Percentiles rank a stretch among this genome's conserved stretches.
Evolutionary conservation across 768 basidiomycete species (phyloP).

Genomic region (Pholiota microspora): DNA sequence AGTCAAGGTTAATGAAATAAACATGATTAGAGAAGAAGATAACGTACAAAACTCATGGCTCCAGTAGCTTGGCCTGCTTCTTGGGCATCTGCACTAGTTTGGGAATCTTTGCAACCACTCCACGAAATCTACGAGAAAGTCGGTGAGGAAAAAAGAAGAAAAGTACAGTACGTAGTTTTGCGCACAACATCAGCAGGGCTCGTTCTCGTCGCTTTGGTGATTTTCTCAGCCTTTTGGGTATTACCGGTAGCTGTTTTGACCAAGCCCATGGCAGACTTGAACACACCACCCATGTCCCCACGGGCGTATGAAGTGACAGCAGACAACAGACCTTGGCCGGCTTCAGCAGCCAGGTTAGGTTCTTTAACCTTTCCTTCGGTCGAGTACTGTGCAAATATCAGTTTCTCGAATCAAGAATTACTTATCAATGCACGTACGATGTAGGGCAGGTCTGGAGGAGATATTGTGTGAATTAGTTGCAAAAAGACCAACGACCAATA

Average conservation of each 20-base stretch:
- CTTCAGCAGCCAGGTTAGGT: constrained; percentile 84
- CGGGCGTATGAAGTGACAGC: constrained; percentile 75
- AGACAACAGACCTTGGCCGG: constrained; percentile 81
- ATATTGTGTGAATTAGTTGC: no score
- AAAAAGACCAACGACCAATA: neutral
- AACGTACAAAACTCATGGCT: constrained; percentile 75
- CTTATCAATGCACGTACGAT: constrained; percentile 52
- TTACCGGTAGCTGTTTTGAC: constrained; percentile 73
- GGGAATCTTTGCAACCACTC: constrained; percentile 79
- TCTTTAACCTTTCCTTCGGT: constrained; percentile 96
- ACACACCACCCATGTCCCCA: constrained; percentile 78
- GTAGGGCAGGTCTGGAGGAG: constrained; percentile 70
- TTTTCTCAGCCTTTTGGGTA: constrained; percentile 60
- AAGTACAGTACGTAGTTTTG: constrained; percentile 10
- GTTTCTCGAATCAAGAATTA: no score
- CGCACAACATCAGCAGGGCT: constrained; percentile 85
- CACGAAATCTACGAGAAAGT: constrained; percentile 62
- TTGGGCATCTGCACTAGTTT: constrained; percentile 77
- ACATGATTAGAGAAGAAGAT: neutral
- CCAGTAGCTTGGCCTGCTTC: constrained; percentile 69
- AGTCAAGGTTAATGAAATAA: constrained; percentile 15
- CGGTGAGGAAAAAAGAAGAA: neutral
- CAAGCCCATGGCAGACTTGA: constrained; percentile 71
- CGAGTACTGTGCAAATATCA: constrained; percentile 66
- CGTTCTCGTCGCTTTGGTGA: constrained; percentile 61